phyloP scores from a whole-genome alignment of 352 stramenopile genomes.

The Phytophthora parvispora region DNA sequence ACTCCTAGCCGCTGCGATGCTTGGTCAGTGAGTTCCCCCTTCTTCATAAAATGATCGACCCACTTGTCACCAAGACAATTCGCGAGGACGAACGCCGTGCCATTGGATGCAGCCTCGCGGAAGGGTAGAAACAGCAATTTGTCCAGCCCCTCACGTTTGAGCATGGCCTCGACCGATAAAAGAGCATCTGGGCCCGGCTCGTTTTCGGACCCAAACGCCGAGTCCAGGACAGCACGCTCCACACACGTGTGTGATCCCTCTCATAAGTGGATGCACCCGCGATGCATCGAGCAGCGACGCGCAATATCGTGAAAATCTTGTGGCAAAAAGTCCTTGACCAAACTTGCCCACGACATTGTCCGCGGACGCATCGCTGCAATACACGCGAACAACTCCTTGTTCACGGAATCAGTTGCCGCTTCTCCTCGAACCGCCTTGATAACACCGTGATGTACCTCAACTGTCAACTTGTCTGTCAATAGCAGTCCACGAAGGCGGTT shows the following conservation, averaged over 20 bases:
- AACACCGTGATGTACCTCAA: constrained; percentile 30
- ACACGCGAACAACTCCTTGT: constrained; percentile 14
- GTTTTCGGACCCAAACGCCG: constrained; percentile 14
- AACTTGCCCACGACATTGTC: constrained; percentile 36
- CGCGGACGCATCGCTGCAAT: constrained; percentile 29
- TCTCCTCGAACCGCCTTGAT: constrained; percentile 29
- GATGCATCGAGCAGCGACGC: constrained; percentile 25
- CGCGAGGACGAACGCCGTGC: constrained; percentile 19
- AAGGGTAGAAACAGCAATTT: constrained; percentile 29
- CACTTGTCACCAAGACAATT: constrained; percentile 18
- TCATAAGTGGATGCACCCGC: constrained; percentile 35
- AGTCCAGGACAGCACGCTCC: constrained; percentile 2
- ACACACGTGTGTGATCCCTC: constrained; percentile 30
- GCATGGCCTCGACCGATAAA: not conserved
- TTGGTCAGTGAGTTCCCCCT: not conserved
- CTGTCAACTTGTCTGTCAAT: constrained; percentile 13
- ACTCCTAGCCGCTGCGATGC: not conserved
- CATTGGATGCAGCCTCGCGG: constrained; percentile 17
- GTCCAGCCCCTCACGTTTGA: constrained; percentile 15
- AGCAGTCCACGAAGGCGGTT: constrained; percentile 28
- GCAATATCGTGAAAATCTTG: constrained; percentile 40
- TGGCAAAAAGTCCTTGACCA: constrained; percentile 29
- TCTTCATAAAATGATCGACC: constrained; percentile 28
- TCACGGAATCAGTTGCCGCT: not conserved
- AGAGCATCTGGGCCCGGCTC: not conserved